Conservation (phyloP, 345 rosid species). For the Adansonia digitata region DNA sequence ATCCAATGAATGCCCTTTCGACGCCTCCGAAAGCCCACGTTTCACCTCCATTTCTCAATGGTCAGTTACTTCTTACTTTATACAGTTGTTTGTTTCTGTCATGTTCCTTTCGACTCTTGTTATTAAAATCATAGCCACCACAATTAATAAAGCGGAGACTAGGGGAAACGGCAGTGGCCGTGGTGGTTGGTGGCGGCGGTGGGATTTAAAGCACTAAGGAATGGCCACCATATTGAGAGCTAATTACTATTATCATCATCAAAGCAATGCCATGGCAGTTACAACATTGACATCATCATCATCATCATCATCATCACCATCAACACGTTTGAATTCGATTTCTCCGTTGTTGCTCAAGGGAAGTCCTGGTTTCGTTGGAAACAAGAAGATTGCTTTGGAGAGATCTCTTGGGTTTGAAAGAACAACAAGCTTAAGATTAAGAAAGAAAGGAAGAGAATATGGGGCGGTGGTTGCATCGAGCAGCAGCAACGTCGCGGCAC, state of each 20-base stretch:
- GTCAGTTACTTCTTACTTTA: not conserved
- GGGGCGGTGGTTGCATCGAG: conserved; percentile 22
- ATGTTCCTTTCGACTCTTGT: not conserved
- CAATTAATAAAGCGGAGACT: not conserved
- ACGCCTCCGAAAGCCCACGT: conserved; percentile 16
- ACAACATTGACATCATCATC: not conserved
- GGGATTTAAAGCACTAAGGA: not conserved
- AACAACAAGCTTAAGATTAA: not conserved
- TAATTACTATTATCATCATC: not conserved
- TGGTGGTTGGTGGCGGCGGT: not conserved
- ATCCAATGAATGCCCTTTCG: conserved; percentile 18
- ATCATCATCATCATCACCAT: not conserved
- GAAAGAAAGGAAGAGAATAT: not conserved
- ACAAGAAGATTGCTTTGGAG: conserved; percentile 1
- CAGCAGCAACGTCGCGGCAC: conserved; percentile 40
- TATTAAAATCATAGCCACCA: not conserved
- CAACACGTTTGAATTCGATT: not conserved
- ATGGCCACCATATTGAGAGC: conserved; percentile 2
- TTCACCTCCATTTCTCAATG: not conserved
- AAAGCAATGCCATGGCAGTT: not conserved
- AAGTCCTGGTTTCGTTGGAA: not conserved
- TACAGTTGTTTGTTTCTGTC: not conserved
- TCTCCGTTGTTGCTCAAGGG: not conserved
- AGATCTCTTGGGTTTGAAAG: not conserved
- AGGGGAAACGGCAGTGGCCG: not conserved